Evolutionary conservation across 148 eudicot genomes (phyloP), one percentile per base, ranked within the genome.

Genomic region (Amaranthus hypochondriacus): DNA sequence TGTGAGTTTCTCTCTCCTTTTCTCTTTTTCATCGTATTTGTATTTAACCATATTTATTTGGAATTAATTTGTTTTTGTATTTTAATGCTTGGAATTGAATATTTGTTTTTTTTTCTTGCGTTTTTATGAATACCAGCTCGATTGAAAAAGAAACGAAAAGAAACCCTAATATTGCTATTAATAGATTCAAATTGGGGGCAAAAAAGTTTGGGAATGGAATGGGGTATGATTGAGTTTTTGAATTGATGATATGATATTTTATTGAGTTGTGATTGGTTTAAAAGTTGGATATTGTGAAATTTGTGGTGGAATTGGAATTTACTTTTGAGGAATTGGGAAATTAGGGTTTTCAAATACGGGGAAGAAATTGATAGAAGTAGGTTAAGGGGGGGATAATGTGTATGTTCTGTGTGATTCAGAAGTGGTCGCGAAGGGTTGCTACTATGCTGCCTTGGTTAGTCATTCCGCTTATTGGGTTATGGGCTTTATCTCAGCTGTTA

Each of bases 381-480:
- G 86, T 60, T 79, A 66, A 77, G n/a, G 86, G 86, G 90, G 93
- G 96, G 96, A 92, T 90, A 95, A 95, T 95, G 98, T 95, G 98
- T 89, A 88, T 92, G 89, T 92, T 95, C 78, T 95, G 98, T 69
- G 96, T 87, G 83, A 92, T 95, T 86, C 97, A 92, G 86, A 92
- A 89, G 90, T 95, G 97, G 97, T 92, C 98, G 75, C 90, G 98
- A 74, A 84, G 89, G 85, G 86, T 92, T 84, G 98, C 98, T 80
- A 95, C 98, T 77, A 92, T 95, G 97, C 87, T 95, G 83, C 98
- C 98, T 73, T 95, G 98, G 98, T 81, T 95, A 81, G 98, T 95
- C 39, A 86, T 95, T 66, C 98, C 98, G 70, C 90, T 95, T 76
- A 95, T 95, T 76, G 96, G 90, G 74, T 81, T 95, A 43, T 95